Evolutionary conservation across 2,329 filamentous ascomycete species (phyloP).

Genomic region (Atkinsonella texensis): DNA sequence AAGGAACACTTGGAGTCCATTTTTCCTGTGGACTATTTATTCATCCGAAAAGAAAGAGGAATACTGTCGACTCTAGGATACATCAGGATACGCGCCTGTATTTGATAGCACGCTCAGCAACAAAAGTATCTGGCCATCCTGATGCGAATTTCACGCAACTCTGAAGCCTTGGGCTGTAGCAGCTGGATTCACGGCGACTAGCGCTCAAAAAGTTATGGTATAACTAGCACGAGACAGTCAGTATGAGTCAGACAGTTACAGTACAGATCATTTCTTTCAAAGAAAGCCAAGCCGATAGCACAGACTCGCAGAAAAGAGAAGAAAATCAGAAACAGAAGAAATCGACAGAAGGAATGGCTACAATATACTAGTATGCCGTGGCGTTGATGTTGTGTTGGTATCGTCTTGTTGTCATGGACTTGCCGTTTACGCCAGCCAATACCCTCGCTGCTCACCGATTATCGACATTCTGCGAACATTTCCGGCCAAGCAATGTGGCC

Average conservation of each 20-base stretch:
- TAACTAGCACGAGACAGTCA: constrained; percentile 47
- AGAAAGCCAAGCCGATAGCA: constrained; percentile 57
- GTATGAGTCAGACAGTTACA: constrained; percentile 18
- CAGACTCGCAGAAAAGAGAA: constrained; percentile 26
- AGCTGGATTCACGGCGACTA: constrained; percentile 42
- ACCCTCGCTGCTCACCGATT: not conserved
- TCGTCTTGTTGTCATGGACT: not conserved
- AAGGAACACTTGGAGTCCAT: not conserved
- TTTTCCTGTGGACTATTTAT: constrained; percentile 3
- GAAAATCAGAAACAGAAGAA: constrained; percentile 15
- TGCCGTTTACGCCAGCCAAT: not conserved
- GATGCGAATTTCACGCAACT: constrained; percentile 24
- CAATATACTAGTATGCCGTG: constrained; percentile 3
- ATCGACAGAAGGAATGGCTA: constrained; percentile 29
- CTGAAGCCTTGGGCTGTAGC: constrained; percentile 35
- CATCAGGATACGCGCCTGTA: constrained; percentile 21
- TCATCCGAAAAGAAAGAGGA: constrained; percentile 16
- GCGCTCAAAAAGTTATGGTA: constrained; percentile 50
- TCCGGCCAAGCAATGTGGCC: not conserved
- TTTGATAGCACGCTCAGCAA: constrained; percentile 35
- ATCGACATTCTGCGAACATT: not conserved
- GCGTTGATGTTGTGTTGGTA: constrained; percentile 25
- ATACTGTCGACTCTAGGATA: constrained; percentile 18
- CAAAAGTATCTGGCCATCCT: constrained; percentile 13
- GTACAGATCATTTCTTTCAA: constrained; percentile 11